Conservation (phyloP, 148 eudicot species). For the Rhododendron griersonianum region DNA sequence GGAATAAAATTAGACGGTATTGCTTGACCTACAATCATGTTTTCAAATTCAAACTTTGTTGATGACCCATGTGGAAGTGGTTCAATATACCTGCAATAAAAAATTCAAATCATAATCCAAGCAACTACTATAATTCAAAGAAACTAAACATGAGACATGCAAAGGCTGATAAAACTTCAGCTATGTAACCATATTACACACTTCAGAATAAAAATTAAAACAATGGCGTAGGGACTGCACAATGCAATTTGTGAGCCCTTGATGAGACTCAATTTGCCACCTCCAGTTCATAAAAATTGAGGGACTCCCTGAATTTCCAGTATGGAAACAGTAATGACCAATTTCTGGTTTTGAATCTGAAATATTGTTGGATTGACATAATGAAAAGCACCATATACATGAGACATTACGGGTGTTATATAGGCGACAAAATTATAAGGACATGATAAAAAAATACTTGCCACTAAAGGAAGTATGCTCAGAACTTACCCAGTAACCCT, state of each 20-base stretch:
- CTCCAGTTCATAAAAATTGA: background rate
- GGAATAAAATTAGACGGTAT: conserved; percentile 86
- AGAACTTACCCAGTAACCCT: conserved; percentile 77
- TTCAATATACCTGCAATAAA: conserved; percentile 62
- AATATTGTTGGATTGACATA: background rate
- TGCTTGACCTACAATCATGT: conserved; percentile 86
- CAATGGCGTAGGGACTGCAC: too few species aligned
- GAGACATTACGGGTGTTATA: background rate
- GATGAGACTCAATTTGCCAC: background rate
- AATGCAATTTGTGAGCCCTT: background rate
- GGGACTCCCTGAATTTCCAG: background rate
- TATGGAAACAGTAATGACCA: background rate
- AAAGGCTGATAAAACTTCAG: background rate
- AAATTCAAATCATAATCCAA: conserved; percentile 1
- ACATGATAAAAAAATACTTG: background rate
- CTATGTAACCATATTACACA: background rate
- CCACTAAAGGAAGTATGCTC: background rate
- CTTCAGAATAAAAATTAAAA: background rate
- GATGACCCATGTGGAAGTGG: conserved; percentile 81
- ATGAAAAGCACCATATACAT: background rate
- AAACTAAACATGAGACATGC: background rate
- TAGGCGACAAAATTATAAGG: background rate
- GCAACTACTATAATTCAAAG: background rate
- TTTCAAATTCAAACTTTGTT: conserved; percentile 90
- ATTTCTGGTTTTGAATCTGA: background rate